Evolutionary conservation across 768 basidiomycete genomes (phyloP), one percentile per base, ranked within the genome.

Genomic region (Leccinum aurantiacum): DNA sequence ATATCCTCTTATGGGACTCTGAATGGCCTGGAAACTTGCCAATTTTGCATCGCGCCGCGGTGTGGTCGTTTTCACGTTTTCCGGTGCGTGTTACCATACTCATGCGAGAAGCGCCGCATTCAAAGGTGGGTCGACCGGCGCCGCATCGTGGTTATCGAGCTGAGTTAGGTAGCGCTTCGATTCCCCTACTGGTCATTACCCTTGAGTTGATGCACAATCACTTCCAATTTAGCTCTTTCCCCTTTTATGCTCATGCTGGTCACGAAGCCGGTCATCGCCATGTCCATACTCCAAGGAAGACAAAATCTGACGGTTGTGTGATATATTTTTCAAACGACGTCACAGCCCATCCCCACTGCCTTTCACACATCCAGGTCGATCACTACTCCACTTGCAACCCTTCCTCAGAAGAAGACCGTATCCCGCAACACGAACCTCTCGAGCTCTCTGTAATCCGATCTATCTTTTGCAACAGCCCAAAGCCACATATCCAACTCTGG

Each of bases 401-500:
- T 55, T 27, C 46, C 41, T 68, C 59, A 93, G 71, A 91, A 95
- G 71, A 86, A 91, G 44, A 83, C 76, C 1, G 90, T 90, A 60
- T 85, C 77, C 57, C 78, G 76, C 69, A 83, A 74, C n/a, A 82
- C 87, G 67, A 93, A 89, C 63, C 91, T 77, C 64, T 79, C 79
- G 44, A 93, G 76, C 53, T 74, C 74, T 54, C 88, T 77, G 67
- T 91, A 92, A 71, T 91, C 91, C 31, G 74, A 64, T 63, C 90
- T 78, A 65, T 91, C 90, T 69, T 94, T 93, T 38, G 89, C 90
- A 5, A 90, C 82, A 33, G 84, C 79, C 89, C 91, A 91, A n/a
- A 93, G 71, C 90, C 90, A 94, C 67, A 81, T 82, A 67, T 93
- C 88, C 60, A 93, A 61, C 49, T 84, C 79, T 4, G 87, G 84